Conservation (phyloP, 129 eudicot species). For the Chrysanthemum lavandulifolium region DNA sequence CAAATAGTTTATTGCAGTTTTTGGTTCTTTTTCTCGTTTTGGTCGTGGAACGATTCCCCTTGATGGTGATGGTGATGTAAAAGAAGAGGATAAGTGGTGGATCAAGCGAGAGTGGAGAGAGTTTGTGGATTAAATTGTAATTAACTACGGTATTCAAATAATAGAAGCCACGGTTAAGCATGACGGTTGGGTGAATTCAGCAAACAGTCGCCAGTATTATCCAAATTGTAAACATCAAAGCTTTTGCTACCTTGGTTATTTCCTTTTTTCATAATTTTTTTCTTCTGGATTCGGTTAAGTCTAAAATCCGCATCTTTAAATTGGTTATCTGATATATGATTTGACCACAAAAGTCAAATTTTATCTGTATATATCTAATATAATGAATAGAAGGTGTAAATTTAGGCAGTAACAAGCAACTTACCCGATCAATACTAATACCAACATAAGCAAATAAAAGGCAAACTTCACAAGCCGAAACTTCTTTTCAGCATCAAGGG, state of each 20-base stretch:
- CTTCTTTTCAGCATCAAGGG: conserved; percentile 64
- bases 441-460: conserved; percentile 58
- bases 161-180: too few species aligned
- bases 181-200: too few species aligned
- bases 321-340: background rate
- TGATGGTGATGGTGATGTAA: too few species aligned
- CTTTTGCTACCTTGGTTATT: background rate
- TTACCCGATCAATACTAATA: conserved; percentile 68
- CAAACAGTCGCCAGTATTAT: too few species aligned
- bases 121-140: too few species aligned
- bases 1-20: too few species aligned
- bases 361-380: background rate
- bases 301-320: too few species aligned
- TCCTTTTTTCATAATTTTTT: background rate
- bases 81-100: too few species aligned
- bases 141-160: too few species aligned
- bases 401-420: conserved; percentile 11
- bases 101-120: too few species aligned
- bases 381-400: background rate
- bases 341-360: conserved; percentile 4
- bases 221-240: background rate
- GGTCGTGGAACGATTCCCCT: too few species aligned
- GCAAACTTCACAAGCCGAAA: conserved; percentile 59
- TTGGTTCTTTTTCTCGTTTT: too few species aligned
- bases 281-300: background rate